phyloP scores from a whole-genome alignment of 2,329 filamentous ascomycete genomes.

The Byssochlamys sp. region DNA sequence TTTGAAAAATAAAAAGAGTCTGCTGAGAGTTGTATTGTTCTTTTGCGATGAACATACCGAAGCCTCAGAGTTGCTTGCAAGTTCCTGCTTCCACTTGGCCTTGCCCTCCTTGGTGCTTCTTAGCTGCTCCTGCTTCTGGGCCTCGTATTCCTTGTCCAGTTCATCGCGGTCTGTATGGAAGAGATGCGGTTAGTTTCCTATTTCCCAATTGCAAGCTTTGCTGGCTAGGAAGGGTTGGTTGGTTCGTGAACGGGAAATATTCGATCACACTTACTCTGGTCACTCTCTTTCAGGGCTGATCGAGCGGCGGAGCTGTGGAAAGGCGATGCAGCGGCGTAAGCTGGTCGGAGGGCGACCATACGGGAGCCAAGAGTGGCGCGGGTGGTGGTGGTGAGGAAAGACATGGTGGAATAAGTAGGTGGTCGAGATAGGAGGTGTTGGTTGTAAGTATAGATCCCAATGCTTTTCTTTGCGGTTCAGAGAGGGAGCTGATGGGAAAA shows the following conservation, averaged over 20 bases:
- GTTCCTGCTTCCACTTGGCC: conserved; percentile 65
- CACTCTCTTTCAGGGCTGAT: conserved; percentile 24
- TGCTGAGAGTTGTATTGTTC: conserved; percentile 3
- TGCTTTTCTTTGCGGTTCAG: neutral
- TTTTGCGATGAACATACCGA: conserved; percentile 41
- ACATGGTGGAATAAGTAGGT: neutral
- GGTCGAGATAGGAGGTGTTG: neutral
- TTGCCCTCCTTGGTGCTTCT: conserved; percentile 47
- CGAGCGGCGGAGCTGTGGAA: conserved; percentile 22
- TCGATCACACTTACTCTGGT: conserved; percentile 18
- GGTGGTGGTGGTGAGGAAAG: conserved; percentile 1
- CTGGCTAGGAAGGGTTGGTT: neutral
- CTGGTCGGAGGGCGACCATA: neutral
- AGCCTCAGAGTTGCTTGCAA: conserved; percentile 72
- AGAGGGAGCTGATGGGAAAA: neutral
- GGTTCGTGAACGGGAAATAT: neutral
- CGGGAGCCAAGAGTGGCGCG: neutral
- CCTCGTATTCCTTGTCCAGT: conserved; percentile 37
- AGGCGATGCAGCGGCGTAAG: neutral
- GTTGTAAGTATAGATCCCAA: neutral
- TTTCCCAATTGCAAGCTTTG: neutral
- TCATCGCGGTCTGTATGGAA: conserved; percentile 32
- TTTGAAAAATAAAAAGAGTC: too few species aligned
- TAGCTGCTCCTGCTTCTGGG: conserved; percentile 54
- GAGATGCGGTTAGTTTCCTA: neutral